Base-by-base conservation (phyloP, 2,329 filamentous ascomycete species). In the Cladorrhinum sp. region DNA sequence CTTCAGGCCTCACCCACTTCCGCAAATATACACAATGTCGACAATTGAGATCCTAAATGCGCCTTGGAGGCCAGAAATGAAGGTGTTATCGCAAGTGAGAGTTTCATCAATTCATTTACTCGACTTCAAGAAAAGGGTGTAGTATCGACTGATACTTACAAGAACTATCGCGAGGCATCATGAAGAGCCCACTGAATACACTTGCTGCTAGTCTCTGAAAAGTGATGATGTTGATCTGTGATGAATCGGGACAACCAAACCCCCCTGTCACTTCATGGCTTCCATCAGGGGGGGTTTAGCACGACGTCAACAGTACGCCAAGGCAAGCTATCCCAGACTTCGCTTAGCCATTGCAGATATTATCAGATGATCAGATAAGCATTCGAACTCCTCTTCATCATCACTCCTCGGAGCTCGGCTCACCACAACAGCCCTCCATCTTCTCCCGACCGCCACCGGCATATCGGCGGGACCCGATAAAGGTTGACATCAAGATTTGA, bases 321-420 rank as follows among this genome's bases (percentile, higher is more conserved):
- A 29, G n/a, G 27, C 36, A 29, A 2, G 51, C 36, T n/a, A 53
- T 38, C 51, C 20, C 18, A 5, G 23, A 20, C 51, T 36, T 36
- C 25, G 51, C 51, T 22, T 36, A 29, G 29, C 27, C 25, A 36
- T 36, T 25, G 6, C 22, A 10, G 29, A 36, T 25, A 41, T 63
- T 56, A 64, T 65, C 63, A 41, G 63, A 65, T 65, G 20, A 65
- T 65, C 63, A 50, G 63, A 65, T 65, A 65, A 63, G 63, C 59
- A 61, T 10, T 23, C 22, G 25, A n/a, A 29, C 25, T 29, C 10
- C 25, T 29, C 25, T 5, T 18, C 22, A 49, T n/a, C 24, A 20
- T n/a, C 7, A 18, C 32, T 18, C 27, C 32, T 16, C 22, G 27
- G 25, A 53, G 55, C 59, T 24, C 58, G 32, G 20, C 41, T 48